Conservation (phyloP, 495 filamentous ascomycete genomes). For the Xylaria acuta region DNA sequence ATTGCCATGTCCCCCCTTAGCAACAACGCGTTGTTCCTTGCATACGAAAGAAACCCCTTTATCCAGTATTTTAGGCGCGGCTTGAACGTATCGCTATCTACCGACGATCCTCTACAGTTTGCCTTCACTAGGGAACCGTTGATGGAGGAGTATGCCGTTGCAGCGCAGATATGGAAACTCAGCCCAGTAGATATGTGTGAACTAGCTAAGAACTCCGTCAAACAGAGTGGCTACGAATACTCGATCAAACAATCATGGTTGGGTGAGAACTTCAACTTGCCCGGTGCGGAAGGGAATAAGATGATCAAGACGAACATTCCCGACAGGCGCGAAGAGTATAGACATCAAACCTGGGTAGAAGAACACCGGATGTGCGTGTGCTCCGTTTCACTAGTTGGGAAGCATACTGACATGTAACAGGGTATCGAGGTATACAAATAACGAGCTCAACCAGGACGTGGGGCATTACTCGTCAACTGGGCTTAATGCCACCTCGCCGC, state of each 20-base stretch:
- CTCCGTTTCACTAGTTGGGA: neutral
- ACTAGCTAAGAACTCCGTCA: conserved; percentile 91
- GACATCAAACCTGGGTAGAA: conserved; percentile 80
- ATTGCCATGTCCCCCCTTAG: conserved; percentile 98
- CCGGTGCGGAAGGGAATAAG: conserved; percentile 81
- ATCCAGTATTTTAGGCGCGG: conserved; percentile 93
- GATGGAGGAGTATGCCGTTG: conserved; percentile 97
- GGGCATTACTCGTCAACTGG: conserved; percentile 30
- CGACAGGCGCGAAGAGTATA: conserved; percentile 85
- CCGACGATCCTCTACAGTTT: conserved; percentile 96
- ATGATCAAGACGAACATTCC: conserved; percentile 97
- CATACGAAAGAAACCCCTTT: conserved; percentile 97
- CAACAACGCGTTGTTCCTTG: conserved; percentile 96
- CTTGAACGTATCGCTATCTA: conserved; percentile 93
- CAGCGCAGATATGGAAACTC: conserved; percentile 97
- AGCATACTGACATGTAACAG: conserved; percentile 36
- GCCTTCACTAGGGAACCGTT: conserved; percentile 98
- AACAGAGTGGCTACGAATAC: conserved; percentile 92
- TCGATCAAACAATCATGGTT: conserved; percentile 90
- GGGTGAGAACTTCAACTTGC: conserved; percentile 72
- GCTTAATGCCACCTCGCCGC: neutral
- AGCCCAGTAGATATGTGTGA: conserved; percentile 99
- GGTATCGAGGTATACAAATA: conserved; percentile 55
- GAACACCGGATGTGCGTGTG: conserved; percentile 79
- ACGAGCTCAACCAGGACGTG: conserved; percentile 27